phyloP scores from a whole-genome alignment of 345 rosid species.

The Acer negundo region DNA sequence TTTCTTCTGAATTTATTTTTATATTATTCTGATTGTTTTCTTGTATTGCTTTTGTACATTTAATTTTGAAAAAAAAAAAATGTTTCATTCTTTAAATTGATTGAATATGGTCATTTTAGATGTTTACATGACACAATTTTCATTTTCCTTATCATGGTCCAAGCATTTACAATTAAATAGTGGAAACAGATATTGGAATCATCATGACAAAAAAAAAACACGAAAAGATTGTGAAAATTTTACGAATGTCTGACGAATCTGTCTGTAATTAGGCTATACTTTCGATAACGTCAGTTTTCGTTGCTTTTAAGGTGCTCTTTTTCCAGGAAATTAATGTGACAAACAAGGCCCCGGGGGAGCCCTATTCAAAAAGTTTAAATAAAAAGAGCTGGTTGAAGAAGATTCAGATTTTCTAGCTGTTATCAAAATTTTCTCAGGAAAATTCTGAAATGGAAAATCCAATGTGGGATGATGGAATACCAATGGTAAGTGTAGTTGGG shows the following conservation, averaged over 20 bases:
- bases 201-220: too few species aligned
- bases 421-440: background rate
- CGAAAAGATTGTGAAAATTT: too few species aligned
- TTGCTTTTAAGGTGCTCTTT: background rate
- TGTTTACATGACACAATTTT: background rate
- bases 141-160: too few species aligned
- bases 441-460: slow-evolving; percentile 2
- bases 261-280: background rate
- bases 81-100: background rate
- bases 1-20: too few species aligned
- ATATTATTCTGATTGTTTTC: too few species aligned
- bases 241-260: background rate
- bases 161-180: background rate
- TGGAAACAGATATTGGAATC: too few species aligned
- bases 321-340: background rate
- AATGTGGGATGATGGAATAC: slow-evolving; percentile 15
- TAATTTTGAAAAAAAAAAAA: background rate
- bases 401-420: background rate
- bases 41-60: background rate
- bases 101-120: background rate
- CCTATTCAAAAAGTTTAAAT: background rate
- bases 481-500: slow-evolving; percentile 47
- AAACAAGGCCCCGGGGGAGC: background rate
- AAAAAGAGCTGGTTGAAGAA: too few species aligned
- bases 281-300: background rate